These are phyloP conservation scores for Globisporangium canariense DNA, from an alignment of 352 stramenopile genomes.

Conservation along the genomic window DNA sequence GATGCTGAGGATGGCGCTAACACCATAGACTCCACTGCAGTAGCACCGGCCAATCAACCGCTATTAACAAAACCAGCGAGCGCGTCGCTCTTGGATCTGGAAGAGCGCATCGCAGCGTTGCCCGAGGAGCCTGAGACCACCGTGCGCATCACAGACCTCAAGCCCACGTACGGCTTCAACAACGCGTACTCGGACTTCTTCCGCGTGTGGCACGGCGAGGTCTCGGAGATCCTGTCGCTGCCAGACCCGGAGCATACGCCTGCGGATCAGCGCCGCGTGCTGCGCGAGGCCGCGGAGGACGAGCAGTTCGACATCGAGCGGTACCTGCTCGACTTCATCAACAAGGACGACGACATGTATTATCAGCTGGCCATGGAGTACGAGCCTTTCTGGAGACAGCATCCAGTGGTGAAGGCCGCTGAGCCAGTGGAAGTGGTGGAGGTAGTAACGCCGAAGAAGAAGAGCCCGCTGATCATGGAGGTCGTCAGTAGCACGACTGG, in stretches of 20 bases:
- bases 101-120: conserved; percentile 30
- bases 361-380: conserved; percentile 89
- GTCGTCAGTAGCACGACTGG: conserved; percentile 12
- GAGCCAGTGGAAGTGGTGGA: background rate
- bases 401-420: conserved; percentile 22
- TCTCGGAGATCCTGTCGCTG: conserved; percentile 92
- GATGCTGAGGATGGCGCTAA: conserved; percentile 14
- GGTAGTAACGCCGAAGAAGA: conserved; percentile 1
- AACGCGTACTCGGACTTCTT: conserved; percentile 92
- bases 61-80: conserved; percentile 17
- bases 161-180: conserved; percentile 92
- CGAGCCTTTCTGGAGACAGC: conserved; percentile 86
- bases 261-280: conserved; percentile 56
- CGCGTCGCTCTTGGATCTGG: conserved; percentile 52
- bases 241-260: conserved; percentile 84
- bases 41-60: background rate
- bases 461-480: conserved; percentile 36
- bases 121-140: conserved; percentile 16
- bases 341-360: conserved; percentile 92
- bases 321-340: conserved; percentile 93
- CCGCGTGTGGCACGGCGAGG: conserved; percentile 87
- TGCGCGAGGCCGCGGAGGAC: conserved; percentile 87
- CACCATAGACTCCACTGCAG: background rate
- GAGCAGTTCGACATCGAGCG: conserved; percentile 94
- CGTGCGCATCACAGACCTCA: conserved; percentile 41